A percentile compares a stretch with the other conserved stretches of the same genome.
Conservation (phyloP, 1,284 basidiomycete genomes). For the Tilletia caries region DNA sequence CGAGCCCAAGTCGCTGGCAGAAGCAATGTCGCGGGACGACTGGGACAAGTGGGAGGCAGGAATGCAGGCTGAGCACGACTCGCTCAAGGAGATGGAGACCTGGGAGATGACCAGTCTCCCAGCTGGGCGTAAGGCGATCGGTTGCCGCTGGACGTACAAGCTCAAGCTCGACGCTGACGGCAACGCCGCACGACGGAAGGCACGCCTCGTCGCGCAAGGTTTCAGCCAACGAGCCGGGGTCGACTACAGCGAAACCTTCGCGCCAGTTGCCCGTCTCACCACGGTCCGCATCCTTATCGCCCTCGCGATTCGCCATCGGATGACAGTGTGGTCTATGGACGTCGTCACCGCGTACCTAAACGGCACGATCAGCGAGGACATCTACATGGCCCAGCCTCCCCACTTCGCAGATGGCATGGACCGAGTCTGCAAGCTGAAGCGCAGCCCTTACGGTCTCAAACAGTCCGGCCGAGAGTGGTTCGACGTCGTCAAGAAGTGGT, state of each 20-base stretch:
- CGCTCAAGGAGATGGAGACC: neutral
- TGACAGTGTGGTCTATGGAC: neutral
- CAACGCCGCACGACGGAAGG: neutral
- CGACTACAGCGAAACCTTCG: too few species aligned
- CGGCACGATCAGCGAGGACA: neutral
- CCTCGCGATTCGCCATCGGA: neutral
- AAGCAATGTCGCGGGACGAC: neutral
- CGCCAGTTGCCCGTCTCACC: neutral
- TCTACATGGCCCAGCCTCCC: constrained; percentile 1
- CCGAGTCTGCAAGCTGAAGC: neutral
- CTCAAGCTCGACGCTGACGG: constrained; percentile 2
- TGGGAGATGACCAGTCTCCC: neutral
- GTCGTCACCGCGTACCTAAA: neutral
- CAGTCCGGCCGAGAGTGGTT: constrained; percentile 3
- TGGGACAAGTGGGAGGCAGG: neutral
- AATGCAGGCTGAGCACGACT: neutral
- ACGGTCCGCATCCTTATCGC: neutral
- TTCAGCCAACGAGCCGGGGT: too few species aligned
- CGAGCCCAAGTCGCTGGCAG: neutral
- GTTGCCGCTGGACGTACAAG: neutral
- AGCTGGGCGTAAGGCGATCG: neutral
- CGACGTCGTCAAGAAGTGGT: neutral
- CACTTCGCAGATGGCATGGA: neutral
- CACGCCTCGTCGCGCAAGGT: too few species aligned
- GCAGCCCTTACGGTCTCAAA: neutral